phyloP scores from a whole-genome alignment of 495 filamentous ascomycete species.

The Penicillium canariense region DNA sequence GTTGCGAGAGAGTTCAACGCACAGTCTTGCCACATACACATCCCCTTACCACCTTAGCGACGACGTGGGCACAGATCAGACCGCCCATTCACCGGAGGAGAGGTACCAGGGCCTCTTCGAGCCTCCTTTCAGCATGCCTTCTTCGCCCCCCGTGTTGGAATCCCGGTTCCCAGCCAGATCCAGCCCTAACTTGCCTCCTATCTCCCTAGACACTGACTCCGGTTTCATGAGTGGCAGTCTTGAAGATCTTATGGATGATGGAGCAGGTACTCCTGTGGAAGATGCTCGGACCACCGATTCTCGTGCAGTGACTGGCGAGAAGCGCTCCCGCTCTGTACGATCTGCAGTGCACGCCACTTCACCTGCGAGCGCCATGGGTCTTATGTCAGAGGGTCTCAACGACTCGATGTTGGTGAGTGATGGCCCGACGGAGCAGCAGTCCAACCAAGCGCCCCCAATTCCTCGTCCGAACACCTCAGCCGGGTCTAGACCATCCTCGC shows the following conservation, averaged over 20 bases:
- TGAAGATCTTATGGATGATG: conserved; percentile 57
- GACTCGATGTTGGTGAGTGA: conserved; percentile 22
- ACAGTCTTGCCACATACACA: conserved; percentile 35
- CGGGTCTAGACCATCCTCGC: conserved; percentile 38
- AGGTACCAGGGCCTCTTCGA: conserved; percentile 50
- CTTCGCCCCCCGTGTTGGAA: conserved; percentile 73
- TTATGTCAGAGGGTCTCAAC: conserved; percentile 21
- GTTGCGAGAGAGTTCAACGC: conserved; percentile 44
- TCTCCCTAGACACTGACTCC: conserved; percentile 63
- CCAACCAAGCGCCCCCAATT: conserved; percentile 19
- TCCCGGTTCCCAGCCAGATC: conserved; percentile 57
- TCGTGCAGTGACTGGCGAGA: conserved; percentile 39
- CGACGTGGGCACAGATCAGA: conserved; percentile 32
- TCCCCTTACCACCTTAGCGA: conserved; percentile 51
- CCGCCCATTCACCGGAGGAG: conserved; percentile 45
- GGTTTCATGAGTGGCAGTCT: conserved; percentile 77
- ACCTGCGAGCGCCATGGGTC: conserved; percentile 22
- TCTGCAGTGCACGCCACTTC: conserved; percentile 35
- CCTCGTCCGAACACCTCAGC: conserved; percentile 27
- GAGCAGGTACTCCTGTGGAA: conserved; percentile 41
- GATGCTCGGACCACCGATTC: conserved; percentile 28
- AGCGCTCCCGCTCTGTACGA: conserved; percentile 45
- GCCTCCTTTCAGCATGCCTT: conserved; percentile 61
- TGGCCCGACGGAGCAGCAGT: conserved; percentile 11
- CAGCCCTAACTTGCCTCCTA: conserved; percentile 69